Base-by-base conservation (phyloP, 2,329 filamentous ascomycete genomes). In the Gaeumannomyces tritici region DNA sequence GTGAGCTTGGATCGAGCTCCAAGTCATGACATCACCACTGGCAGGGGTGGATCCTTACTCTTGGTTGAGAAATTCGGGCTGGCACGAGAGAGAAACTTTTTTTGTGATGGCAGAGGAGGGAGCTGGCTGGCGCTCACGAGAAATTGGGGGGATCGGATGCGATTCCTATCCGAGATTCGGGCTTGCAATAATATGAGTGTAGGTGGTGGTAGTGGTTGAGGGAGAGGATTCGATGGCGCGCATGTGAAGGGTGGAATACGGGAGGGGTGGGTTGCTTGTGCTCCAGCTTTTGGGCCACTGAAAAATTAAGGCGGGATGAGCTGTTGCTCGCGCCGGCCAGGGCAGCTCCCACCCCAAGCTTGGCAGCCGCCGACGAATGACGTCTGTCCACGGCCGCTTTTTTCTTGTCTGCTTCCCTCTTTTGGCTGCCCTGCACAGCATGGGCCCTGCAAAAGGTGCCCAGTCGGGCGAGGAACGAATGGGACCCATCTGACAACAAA, bases 61-160 rank as follows among this genome's bases (percentile, higher is more conserved):
- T 66, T 68, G 63, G 63, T 66, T 1, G 42, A n/a, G 21, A 51
- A n/a, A 51, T n/a, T 11, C 42, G 42, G 42, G 42, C 42, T 7
- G 42, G 33, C 18, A n/a, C 42, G 12, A n/a, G 42, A 51, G 42
- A 18, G 42, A n/a, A n/a, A 21, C 42, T 21, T 51, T 21, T 51
- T 51, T 5, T 8, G 21, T 21, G 4, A 4, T 51, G 9, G 21
- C 18, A 9, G 18, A 51, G 42, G 11, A 51, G 42, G 42, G n/a
- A 51, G 8, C 18, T 21, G 18, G 18, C 18, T 3, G 42, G 42
- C 4, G 21, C 42, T 51, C 18, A 2, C 18, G 42, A 51, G 18
- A n/a, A n/a, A 51, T n/a, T 51, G 42, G n/a, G 18, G 42, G 11
- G 42, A 33, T 5, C 18, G 18, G 21, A 9, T 6, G 42, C 18